Evolutionary conservation across 257 asterid species (phyloP).

Genomic region (Gynochthodes officinalis): DNA sequence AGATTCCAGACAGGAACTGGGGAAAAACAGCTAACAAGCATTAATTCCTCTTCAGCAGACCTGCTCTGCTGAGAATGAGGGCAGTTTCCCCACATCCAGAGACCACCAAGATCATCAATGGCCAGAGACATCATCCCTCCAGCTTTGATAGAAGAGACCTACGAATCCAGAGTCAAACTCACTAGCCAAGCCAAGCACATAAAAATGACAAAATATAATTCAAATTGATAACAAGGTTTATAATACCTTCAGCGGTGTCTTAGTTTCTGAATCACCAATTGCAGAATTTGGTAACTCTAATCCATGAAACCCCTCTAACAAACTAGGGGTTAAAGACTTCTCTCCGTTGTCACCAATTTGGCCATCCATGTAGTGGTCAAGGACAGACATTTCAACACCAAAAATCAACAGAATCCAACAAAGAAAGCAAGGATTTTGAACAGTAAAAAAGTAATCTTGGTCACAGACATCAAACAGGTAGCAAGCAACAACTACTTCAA

Average conservation of each 20-base stretch:
- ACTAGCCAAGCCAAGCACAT: neutral
- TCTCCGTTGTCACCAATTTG: constrained; percentile 71
- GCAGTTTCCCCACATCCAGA: constrained; percentile 95
- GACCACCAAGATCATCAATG: constrained; percentile 60
- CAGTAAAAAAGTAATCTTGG: neutral
- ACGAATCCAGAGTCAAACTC: constrained; percentile 16
- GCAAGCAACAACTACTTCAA: neutral
- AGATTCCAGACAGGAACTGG: constrained; percentile 77
- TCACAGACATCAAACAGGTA: neutral
- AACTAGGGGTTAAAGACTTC: constrained; percentile 49
- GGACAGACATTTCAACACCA: constrained; percentile 24
- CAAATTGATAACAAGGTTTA: constrained; percentile 2
- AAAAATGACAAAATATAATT: neutral
- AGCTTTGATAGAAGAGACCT: constrained; percentile 72
- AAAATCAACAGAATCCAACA: neutral
- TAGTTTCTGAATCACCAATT: constrained; percentile 26
- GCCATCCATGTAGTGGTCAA: constrained; percentile 69
- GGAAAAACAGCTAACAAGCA: constrained; percentile 39
- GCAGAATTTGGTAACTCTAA: constrained; percentile 50
- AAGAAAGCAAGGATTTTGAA: neutral
- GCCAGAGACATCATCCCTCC: constrained; percentile 97
- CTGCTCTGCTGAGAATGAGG: constrained; percentile 48
- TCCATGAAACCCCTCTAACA: constrained; percentile 62
- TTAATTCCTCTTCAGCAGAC: constrained; percentile 38
- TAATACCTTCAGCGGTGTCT: constrained; percentile 56